phyloP scores from a whole-genome alignment of 1,139 yeast species.

The Pichia kudriavzevii region DNA sequence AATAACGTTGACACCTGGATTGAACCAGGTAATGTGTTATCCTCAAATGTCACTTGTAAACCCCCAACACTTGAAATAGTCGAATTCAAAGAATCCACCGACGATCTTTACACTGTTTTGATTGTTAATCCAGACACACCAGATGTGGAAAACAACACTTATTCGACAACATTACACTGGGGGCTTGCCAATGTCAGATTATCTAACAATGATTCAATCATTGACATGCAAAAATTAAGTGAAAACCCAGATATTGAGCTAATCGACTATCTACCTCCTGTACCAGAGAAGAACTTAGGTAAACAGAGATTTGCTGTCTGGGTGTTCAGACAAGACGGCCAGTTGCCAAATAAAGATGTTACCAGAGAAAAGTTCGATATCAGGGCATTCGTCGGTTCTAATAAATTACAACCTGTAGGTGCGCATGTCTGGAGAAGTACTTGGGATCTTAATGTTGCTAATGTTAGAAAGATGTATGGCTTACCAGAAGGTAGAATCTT shows the following conservation, averaged over 20 bases:
- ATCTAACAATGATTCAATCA: conserved; percentile 49
- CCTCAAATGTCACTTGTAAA: conserved; percentile 62
- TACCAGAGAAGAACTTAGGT: conserved; percentile 82
- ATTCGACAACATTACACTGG: conserved; percentile 67
- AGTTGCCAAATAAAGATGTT: conserved; percentile 17
- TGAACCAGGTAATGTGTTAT: conserved; percentile 69
- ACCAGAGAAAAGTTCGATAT: conserved; percentile 56
- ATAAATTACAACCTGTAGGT: conserved; percentile 68
- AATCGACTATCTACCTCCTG: conserved; percentile 69
- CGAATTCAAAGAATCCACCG: conserved; percentile 55
- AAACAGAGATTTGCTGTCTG: conserved; percentile 81
- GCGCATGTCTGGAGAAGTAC: conserved; percentile 88
- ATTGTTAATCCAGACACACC: conserved; percentile 93
- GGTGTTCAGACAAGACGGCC: conserved; percentile 68
- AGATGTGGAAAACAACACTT: conserved; percentile 61
- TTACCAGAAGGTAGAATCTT: conserved; percentile 70
- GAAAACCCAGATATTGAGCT: conserved; percentile 39
- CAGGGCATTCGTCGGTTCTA: conserved; percentile 50
- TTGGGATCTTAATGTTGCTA: conserved; percentile 70
- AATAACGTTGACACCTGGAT: conserved; percentile 58
- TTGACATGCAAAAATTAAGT: conserved; percentile 43
- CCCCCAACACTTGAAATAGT: conserved; percentile 73
- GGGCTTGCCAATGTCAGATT: conserved; percentile 67
- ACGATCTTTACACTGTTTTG: conserved; percentile 60
- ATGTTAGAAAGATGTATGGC: conserved; percentile 63